Evolutionary conservation across 208 protist species (phyloP), one percentile per base, ranked within the genome.

Genomic region (Leishmania arabica): DNA sequence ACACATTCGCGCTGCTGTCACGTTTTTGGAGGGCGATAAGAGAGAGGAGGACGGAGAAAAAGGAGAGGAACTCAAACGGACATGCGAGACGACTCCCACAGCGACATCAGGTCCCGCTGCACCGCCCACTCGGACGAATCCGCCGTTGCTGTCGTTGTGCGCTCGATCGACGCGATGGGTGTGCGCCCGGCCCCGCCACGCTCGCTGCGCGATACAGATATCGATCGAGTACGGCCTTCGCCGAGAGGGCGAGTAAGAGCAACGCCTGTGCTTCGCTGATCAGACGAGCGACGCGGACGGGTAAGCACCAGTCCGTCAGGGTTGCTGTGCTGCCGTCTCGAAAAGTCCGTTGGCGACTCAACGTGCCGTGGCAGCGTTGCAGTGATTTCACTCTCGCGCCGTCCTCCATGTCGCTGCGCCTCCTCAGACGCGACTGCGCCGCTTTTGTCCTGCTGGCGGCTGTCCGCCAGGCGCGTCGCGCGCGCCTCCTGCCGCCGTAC

Each of bases 71-170:
- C n/a, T 75, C 71, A 75, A 60, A 58, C 21, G 13, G n/a, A 75
- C 42, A 80, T 31, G 3, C 69, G 68, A 4, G 81, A 85, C 0
- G 81, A 80, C 62, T 85, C 81, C 81, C 81, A 85, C 58, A 81
- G 60, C 62, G 71, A 69, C 81, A 85, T 76, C 66, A 85, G 34
- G 34, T 85, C 81, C n/a, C 81, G 81, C 51, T 85, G 81, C 81
- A 85, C 81, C 69, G 34, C 81, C 81, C 81, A 85, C 9, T 81
- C 81, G n/a, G 75, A 58, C 13, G 71, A 60, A 72, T 72, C 40
- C 66, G 31, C 70, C 27, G n/a, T 54, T 40, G 70, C 47, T 49
- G 21, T 51, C 40, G 70, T 15, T n/a, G 62, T 71, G 13, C 45
- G 75, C 13, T 79, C 60, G 58, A 69, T 79, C 53, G 40, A 54